Evolutionary conservation across 441 rosid species (phyloP).

Genomic region (Populus hybrid): DNA sequence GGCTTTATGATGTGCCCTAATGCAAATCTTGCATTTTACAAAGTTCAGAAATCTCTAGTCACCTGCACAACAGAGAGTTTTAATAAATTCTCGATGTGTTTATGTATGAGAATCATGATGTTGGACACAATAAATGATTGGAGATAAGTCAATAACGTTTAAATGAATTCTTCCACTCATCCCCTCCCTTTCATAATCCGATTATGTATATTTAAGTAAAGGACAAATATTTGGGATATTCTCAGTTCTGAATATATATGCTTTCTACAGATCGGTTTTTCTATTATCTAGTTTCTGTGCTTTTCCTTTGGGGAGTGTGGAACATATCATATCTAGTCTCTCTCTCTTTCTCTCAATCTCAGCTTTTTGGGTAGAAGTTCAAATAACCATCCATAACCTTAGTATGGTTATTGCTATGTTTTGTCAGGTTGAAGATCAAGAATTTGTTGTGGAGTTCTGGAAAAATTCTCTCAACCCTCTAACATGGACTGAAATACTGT

Average conservation of each 20-base stretch:
- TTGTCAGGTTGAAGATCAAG: slow-evolving; percentile 71
- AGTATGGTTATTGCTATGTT: slow-evolving; percentile 10
- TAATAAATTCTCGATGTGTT: not conserved
- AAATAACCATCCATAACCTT: not conserved
- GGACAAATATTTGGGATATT: not conserved
- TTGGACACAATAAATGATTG: not conserved
- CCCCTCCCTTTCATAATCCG: not conserved
- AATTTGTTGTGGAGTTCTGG: slow-evolving; percentile 67
- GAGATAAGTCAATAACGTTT: not conserved
- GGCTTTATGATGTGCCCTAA: not conserved
- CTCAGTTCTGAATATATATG: not conserved
- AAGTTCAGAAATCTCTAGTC: not conserved
- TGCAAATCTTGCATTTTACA: not conserved
- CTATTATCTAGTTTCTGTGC: not conserved
- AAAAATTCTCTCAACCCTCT: slow-evolving; percentile 79
- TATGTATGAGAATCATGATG: not conserved
- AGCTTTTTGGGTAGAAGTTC: not conserved
- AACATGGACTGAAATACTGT: slow-evolving; percentile 89
- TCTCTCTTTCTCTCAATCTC: not conserved
- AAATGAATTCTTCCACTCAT: not conserved
- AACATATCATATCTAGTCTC: not conserved
- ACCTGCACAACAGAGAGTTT: not conserved
- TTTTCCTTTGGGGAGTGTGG: not conserved
- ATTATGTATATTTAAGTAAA: not conserved
- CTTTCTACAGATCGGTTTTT: not conserved